Evolutionary conservation across 305 asterid genomes (phyloP).

Genomic region (Fraxinus greggii): DNA sequence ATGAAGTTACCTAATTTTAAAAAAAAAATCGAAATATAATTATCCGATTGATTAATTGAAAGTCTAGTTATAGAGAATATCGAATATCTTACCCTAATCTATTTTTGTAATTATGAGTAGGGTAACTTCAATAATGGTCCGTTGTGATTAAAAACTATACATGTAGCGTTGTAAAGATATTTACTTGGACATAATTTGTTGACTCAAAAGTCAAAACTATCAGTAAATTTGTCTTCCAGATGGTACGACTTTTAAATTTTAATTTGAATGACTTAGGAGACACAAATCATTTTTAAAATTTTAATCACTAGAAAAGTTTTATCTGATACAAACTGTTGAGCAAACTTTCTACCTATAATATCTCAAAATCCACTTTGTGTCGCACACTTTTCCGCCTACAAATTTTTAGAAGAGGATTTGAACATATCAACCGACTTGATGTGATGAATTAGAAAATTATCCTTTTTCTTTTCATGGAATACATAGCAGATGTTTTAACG

Average conservation of each 20-base stretch:
- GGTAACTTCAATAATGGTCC: not conserved
- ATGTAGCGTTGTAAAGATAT: not conserved
- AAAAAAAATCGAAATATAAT: too few species aligned
- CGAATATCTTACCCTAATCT: not conserved
- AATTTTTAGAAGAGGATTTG: too few species aligned
- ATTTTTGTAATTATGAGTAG: not conserved
- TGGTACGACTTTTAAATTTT: not conserved
- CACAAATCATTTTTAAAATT: not conserved
- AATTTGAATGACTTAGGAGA: not conserved
- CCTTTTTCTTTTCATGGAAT: too few species aligned
- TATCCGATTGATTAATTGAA: not conserved
- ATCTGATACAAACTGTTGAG: not conserved
- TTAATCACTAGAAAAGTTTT: not conserved
- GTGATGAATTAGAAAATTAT: too few species aligned
- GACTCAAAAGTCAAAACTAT: not conserved
- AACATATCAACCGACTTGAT: too few species aligned
- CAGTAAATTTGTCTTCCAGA: not conserved
- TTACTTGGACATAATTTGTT: not conserved
- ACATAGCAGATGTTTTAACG: too few species aligned
- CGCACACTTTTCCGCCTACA: not conserved
- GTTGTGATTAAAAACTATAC: not conserved
- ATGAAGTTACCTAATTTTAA: too few species aligned
- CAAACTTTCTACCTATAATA: not conserved
- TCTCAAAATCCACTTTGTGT: not conserved
- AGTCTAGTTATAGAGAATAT: not conserved